These are phyloP conservation scores for Gossypium mustelinum DNA, from an alignment of 345 rosid species.

Conservation along the genomic window DNA sequence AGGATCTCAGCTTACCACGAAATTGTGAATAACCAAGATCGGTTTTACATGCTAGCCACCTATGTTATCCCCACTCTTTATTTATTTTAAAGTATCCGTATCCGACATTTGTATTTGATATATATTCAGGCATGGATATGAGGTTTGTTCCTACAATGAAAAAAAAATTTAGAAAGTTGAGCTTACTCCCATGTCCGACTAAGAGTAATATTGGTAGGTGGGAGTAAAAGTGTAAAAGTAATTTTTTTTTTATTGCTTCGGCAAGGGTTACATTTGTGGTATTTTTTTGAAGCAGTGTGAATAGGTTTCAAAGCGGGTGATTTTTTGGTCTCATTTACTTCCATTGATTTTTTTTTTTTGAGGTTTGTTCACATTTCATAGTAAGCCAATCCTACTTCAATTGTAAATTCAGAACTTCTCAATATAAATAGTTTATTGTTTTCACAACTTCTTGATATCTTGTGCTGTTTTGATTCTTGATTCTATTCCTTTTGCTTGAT, in stretches of 20 bases:
- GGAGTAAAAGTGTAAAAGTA: not conserved
- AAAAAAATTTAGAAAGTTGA: not conserved
- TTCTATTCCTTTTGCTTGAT: too few species aligned
- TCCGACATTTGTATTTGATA: not conserved
- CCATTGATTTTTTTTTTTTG: not conserved
- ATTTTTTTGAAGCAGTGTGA: not conserved
- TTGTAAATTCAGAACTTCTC: not conserved
- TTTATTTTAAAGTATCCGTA: not conserved
- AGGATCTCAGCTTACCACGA: not conserved
- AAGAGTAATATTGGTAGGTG: not conserved
- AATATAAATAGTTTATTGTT: not conserved
- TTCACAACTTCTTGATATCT: not conserved
- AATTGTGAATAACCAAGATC: not conserved
- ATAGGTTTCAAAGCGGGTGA: not conserved
- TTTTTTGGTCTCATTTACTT: not conserved
- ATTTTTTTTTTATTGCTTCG: not conserved
- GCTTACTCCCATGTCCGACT: not conserved
- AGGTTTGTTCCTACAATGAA: not conserved
- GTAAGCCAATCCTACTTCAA: conserved; percentile 7
- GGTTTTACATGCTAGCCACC: not conserved
- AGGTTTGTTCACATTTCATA: not conserved
- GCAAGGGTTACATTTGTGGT: not conserved
- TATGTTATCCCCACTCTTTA: not conserved
- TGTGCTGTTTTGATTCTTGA: too few species aligned
- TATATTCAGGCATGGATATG: not conserved